phyloP scores from a whole-genome alignment of 768 basidiomycete genomes.

The Lepiota brunneoincarnata region DNA sequence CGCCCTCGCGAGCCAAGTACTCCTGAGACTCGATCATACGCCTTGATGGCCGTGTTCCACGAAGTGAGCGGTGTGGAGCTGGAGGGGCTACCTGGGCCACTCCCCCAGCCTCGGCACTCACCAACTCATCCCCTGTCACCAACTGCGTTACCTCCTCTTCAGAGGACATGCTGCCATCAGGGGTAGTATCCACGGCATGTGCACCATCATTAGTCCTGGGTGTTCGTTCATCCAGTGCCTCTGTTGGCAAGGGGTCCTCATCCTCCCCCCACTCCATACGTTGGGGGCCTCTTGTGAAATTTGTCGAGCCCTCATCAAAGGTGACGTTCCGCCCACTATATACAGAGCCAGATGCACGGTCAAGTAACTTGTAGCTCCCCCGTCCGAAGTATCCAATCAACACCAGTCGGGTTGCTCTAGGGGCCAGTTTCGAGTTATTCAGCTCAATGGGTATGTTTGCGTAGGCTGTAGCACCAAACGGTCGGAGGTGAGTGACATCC shows the following conservation, averaged over 20 bases:
- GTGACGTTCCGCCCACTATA: conserved; percentile 18
- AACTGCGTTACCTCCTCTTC: no score
- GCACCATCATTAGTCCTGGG: no score
- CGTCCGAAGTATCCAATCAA: conserved; percentile 18
- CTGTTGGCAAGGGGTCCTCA: no score
- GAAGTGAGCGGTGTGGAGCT: not conserved
- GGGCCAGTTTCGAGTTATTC: conserved; percentile 15
- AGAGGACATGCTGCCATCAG: no score
- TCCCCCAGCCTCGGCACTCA: no score
- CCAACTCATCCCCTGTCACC: no score
- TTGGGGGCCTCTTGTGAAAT: conserved; percentile 20
- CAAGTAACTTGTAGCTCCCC: conserved; percentile 16
- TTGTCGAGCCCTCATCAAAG: conserved; percentile 21
- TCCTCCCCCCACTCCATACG: not conserved
- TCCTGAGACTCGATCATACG: no score
- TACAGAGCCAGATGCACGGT: conserved; percentile 3
- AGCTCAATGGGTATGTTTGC: conserved; percentile 24
- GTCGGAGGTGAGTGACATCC: conserved; percentile 20
- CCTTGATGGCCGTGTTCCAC: no score
- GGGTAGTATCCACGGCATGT: no score
- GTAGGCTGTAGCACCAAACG: no score
- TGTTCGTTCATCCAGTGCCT: not conserved
- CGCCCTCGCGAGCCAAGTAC: no score
- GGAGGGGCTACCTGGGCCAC: not conserved
- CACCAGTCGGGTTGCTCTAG: conserved; percentile 15